Evolutionary conservation across 2,329 filamentous ascomycete genomes (phyloP).

Genomic region (Aureobasidium melanogenum): DNA sequence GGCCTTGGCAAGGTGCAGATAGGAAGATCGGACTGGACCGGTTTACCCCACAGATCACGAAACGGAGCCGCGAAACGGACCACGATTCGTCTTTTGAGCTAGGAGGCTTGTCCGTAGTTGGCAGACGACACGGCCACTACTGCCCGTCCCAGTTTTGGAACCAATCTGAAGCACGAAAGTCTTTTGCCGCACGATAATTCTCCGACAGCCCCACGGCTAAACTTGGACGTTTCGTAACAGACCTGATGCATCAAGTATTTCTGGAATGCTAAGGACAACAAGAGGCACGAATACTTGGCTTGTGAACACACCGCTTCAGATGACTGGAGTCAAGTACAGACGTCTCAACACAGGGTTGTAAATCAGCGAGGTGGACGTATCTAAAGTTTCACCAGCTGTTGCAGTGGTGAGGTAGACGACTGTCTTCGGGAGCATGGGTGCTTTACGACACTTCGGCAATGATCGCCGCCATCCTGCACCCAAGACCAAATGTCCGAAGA

Average conservation of each 20-base stretch:
- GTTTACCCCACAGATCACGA: neutral
- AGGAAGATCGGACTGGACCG: neutral
- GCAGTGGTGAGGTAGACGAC: conserved; percentile 9
- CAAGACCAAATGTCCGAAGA: conserved; percentile 9
- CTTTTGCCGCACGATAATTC: neutral
- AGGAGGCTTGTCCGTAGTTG: neutral
- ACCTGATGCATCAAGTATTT: conserved; percentile 2
- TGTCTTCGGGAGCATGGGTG: conserved; percentile 2
- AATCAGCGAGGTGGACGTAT: neutral
- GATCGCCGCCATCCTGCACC: conserved; percentile 5
- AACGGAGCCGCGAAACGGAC: neutral
- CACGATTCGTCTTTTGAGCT: neutral
- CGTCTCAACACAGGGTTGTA: neutral
- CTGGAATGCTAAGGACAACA: neutral
- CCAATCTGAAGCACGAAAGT: neutral
- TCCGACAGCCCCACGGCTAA: neutral
- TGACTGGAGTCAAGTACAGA: neutral
- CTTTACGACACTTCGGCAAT: neutral
- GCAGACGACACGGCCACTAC: neutral
- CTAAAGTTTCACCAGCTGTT: neutral
- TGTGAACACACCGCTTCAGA: neutral
- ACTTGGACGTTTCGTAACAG: neutral
- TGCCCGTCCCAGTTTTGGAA: neutral
- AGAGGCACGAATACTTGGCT: neutral
- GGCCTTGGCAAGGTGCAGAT: neutral